phyloP scores from a whole-genome alignment of 2,329 filamentous ascomycete genomes.

The Parafenestella ontariensis region DNA sequence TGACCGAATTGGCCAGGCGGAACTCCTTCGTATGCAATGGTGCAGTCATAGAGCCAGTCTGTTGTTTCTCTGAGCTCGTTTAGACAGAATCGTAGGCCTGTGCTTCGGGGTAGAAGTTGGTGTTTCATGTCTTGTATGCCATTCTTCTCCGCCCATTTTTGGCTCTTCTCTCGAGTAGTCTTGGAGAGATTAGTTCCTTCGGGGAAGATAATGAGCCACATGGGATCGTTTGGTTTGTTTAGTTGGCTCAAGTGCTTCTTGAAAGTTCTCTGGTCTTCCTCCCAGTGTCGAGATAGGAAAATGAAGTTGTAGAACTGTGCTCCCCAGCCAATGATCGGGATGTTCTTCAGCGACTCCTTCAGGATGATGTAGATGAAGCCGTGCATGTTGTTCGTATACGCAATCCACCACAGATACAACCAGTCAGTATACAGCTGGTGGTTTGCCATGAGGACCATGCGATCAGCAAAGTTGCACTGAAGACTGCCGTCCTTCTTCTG shows the following conservation, averaged over 20 bases:
- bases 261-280: slow-evolving; percentile 77
- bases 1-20: slow-evolving; percentile 79
- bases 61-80: slow-evolving; percentile 76
- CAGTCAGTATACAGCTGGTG: slow-evolving; percentile 91
- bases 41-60: slow-evolving; percentile 90
- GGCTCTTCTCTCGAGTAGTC: slow-evolving; percentile 74
- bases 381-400: slow-evolving; percentile 84
- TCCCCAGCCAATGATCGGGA: slow-evolving; percentile 79
- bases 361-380: slow-evolving; percentile 90
- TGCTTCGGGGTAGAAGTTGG: slow-evolving; percentile 78
- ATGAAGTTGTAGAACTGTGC: slow-evolving; percentile 91
- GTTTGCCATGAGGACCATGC: slow-evolving; percentile 84
- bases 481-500: slow-evolving; percentile 75
- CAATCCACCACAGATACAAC: slow-evolving; percentile 93
- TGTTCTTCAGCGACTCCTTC: slow-evolving; percentile 83
- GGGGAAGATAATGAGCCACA: slow-evolving; percentile 90
- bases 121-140: slow-evolving; percentile 76
- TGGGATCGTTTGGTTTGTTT: slow-evolving; percentile 73
- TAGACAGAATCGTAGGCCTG: slow-evolving; percentile 79
- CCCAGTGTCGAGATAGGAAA: slow-evolving; percentile 90
- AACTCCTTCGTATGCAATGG: slow-evolving; percentile 92
- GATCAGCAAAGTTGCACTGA: slow-evolving; percentile 80
- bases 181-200: slow-evolving; percentile 83
- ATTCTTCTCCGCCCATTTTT: slow-evolving; percentile 77
- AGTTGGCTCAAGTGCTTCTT: slow-evolving; percentile 76